These are phyloP conservation scores for Epichloe hybrida DNA, from an alignment of 2,329 filamentous ascomycete genomes.

Conservation along the genomic window DNA sequence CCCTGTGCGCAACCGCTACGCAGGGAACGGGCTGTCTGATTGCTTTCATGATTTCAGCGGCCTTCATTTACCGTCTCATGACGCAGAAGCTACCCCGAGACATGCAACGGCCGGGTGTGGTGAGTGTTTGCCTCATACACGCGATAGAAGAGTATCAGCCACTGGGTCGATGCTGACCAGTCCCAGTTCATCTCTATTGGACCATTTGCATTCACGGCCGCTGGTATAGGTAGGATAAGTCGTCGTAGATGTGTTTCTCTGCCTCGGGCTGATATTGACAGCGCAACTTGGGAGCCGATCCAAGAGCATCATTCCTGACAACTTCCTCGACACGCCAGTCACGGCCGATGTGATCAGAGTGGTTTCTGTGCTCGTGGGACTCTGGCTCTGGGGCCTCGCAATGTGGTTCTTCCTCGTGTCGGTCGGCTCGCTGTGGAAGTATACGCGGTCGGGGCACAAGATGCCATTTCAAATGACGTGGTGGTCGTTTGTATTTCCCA, in stretches of 20 bases:
- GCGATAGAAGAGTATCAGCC: too few relatives aligned
- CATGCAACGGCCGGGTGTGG: constrained; percentile 61
- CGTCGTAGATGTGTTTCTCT: background rate
- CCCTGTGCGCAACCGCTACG: constrained; percentile 33
- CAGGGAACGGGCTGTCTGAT: constrained; percentile 44
- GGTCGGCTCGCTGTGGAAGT: constrained; percentile 61
- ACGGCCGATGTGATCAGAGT: constrained; percentile 32
- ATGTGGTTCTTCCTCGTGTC: constrained; percentile 76
- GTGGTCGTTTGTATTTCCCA: constrained; percentile 74
- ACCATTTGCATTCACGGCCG: constrained; percentile 48
- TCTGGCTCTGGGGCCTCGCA: constrained; percentile 76
- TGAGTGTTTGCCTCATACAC: constrained; percentile 13
- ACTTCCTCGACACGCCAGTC: constrained; percentile 28
- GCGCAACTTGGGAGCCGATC: constrained; percentile 33
- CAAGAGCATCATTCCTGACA: constrained; percentile 26
- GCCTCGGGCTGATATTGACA: background rate
- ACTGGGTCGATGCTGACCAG: background rate
- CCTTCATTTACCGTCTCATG: constrained; percentile 79
- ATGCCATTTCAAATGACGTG: constrained; percentile 76
- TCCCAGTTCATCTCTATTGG: constrained; percentile 64
- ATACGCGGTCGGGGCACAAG: constrained; percentile 39
- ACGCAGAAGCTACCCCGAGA: constrained; percentile 73
- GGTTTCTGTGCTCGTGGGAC: constrained; percentile 45
- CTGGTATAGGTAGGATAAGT: constrained; percentile 20
- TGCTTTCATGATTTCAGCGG: constrained; percentile 66